phyloP scores from a whole-genome alignment of 371 early-diverging fungal species.

The Mucor irregularis region DNA sequence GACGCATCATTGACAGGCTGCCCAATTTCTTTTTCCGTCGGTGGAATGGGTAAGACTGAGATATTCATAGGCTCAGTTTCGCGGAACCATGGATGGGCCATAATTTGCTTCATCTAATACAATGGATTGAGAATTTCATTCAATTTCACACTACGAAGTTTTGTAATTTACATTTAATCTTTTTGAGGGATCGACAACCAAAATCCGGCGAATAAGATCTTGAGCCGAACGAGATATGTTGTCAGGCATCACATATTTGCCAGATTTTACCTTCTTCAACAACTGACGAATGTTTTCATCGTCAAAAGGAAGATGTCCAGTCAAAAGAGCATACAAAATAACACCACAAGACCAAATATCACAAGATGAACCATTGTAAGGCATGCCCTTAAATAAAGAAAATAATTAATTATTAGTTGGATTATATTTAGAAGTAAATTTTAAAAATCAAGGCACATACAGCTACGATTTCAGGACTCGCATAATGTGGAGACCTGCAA shows the following conservation, averaged over 20 bases:
- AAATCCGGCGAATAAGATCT: slow-evolving; percentile 57
- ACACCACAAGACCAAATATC: slow-evolving; percentile 85
- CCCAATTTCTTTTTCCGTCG: slow-evolving; percentile 41
- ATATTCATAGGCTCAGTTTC: slow-evolving; percentile 34
- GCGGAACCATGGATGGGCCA: slow-evolving; percentile 51
- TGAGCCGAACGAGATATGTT: slow-evolving; percentile 64
- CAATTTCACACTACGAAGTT: neutral
- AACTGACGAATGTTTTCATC: slow-evolving; percentile 79
- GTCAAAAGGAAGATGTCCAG: slow-evolving; percentile 83
- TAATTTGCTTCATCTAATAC: slow-evolving; percentile 46
- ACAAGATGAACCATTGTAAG: slow-evolving; percentile 74
- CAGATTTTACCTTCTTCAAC: slow-evolving; percentile 65
- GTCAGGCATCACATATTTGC: slow-evolving; percentile 64
- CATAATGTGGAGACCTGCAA: slow-evolving; percentile 85
- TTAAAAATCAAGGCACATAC: no score
- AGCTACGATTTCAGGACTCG: slow-evolving; percentile 91
- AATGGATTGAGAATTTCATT: slow-evolving; percentile 8
- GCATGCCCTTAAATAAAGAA: no score
- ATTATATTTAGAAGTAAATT: no score
- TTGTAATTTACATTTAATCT: slow-evolving; percentile 41
- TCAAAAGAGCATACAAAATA: slow-evolving; percentile 71
- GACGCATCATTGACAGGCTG: slow-evolving; percentile 33
- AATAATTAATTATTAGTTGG: no score
- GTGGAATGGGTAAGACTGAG: slow-evolving; percentile 42
- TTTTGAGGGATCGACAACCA: slow-evolving; percentile 46